A percentile compares a stretch with the other conserved stretches of the same genome.
Evolutionary conservation across 2,329 filamentous ascomycete genomes (phyloP).

Genomic region (Penicillium rolfsii): DNA sequence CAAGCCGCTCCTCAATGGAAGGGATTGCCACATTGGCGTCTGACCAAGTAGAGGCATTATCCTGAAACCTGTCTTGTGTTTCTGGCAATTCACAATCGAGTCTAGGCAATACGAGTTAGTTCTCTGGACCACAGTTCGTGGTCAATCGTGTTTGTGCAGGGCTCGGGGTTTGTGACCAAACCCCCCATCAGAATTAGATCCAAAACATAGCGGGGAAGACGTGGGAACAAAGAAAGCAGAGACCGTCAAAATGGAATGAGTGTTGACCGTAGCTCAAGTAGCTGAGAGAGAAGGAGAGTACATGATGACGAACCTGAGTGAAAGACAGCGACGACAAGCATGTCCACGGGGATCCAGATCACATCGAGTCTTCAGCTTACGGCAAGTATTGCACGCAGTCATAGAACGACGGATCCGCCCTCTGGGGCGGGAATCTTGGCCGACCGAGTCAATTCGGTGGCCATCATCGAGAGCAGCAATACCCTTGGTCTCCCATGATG

Average conservation of each 20-base stretch:
- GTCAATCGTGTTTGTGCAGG: not conserved
- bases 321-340: conserved; percentile 42
- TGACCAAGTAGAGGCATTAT: conserved; percentile 36
- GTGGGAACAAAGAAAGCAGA: not conserved
- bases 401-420: conserved; percentile 42
- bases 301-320: conserved; percentile 35
- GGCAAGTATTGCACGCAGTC: conserved; percentile 44
- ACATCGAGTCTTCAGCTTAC: conserved; percentile 44
- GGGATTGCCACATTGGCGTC: conserved; percentile 37
- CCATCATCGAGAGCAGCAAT: conserved; percentile 30
- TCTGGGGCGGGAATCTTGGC: conserved; percentile 35
- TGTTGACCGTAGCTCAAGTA: not conserved
- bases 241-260: not conserved
- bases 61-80: conserved; percentile 39
- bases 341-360: conserved; percentile 41
- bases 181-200: not conserved
- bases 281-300: not conserved
- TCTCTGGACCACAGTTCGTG: not conserved
- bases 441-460: conserved; percentile 29
- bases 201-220: not conserved
- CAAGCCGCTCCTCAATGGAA: conserved; percentile 40
- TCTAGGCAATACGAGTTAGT: conserved; percentile 26
- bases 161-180: not conserved
- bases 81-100: conserved; percentile 42
- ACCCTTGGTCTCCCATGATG: conserved; percentile 35